Conservation (phyloP, 2,329 filamentous ascomycete species). For the Gliomastix tumulicola region DNA sequence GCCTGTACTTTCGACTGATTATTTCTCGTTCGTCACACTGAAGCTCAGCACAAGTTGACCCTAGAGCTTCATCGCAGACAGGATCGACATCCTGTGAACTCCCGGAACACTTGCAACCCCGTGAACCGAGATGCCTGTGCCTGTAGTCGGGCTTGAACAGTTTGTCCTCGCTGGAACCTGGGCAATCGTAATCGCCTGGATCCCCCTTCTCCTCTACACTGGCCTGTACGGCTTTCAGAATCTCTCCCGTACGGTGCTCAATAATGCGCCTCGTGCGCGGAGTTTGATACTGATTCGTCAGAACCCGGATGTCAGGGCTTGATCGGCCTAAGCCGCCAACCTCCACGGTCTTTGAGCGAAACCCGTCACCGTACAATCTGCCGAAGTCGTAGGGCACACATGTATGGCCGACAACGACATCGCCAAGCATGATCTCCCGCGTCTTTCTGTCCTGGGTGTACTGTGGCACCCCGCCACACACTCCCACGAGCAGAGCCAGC, state of each 20-base stretch:
- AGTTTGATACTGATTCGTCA: constrained; percentile 15
- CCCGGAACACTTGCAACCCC: background rate
- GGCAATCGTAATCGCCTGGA: constrained; percentile 4
- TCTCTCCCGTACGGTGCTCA: constrained; percentile 1
- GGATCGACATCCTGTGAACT: background rate
- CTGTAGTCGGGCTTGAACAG: constrained; percentile 10
- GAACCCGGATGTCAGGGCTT: constrained; percentile 9
- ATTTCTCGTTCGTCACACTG: constrained; percentile 13
- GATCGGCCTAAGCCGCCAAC: constrained; percentile 9
- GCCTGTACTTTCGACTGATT: background rate
- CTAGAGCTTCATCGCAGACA: constrained; percentile 13
- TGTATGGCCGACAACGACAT: constrained; percentile 17
- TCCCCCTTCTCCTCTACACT: background rate
- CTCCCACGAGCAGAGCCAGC: constrained; percentile 23
- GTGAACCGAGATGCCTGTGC: constrained; percentile 13
- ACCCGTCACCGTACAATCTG: constrained; percentile 10
- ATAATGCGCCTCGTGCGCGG: background rate
- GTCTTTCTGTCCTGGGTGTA: background rate
- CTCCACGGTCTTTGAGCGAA: constrained; percentile 11
- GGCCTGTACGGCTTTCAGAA: constrained; percentile 3
- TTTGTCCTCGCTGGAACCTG: constrained; percentile 6
- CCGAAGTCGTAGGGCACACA: constrained; percentile 21
- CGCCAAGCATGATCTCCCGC: constrained; percentile 14
- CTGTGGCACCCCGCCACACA: constrained; percentile 16
- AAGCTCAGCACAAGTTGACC: constrained; percentile 15